Evolutionary conservation across 208 protist genomes (phyloP).

Genomic region (Trypanosoma boissoni): DNA sequence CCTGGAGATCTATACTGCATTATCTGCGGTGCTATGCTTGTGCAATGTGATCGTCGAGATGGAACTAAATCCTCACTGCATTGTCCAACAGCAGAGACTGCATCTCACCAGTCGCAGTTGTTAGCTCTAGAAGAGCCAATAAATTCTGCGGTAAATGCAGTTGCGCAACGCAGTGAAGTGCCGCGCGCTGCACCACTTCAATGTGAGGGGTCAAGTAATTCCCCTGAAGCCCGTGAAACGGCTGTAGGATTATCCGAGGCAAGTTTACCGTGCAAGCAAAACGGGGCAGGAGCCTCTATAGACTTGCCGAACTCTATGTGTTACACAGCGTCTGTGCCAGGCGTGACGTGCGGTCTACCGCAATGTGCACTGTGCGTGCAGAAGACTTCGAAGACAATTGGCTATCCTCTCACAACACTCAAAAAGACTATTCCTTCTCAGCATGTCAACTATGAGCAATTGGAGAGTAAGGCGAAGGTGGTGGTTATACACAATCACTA

Average conservation of each 20-base stretch:
- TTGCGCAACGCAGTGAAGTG: too few species aligned
- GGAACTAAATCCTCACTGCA: too few species aligned
- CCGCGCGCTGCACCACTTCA: not conserved
- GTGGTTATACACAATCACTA: slow-evolving; percentile 28
- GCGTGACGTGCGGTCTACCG: slow-evolving; percentile 24
- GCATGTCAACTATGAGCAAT: not conserved
- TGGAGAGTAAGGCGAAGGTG: slow-evolving; percentile 2
- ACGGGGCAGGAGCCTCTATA: too few species aligned
- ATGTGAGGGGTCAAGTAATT: slow-evolving; percentile 1
- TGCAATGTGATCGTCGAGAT: not conserved
- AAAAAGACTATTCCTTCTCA: not conserved
- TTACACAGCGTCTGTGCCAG: slow-evolving; percentile 15
- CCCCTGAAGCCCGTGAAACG: too few species aligned
- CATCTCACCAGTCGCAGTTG: too few species aligned
- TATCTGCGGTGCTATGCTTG: slow-evolving; percentile 3
- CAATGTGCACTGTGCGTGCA: slow-evolving; percentile 17
- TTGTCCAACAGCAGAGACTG: too few species aligned
- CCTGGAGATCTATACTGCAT: slow-evolving; percentile 6
- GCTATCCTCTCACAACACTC: not conserved
- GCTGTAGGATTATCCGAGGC: too few species aligned
- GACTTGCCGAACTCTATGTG: too few species aligned
- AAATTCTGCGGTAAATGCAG: too few species aligned
- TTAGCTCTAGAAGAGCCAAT: too few species aligned
- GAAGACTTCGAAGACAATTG: too few species aligned
- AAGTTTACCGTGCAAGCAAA: not conserved